These are phyloP conservation scores for Alternaria sp. DNA, from an alignment of 2,329 filamentous ascomycete species.

Conservation along the genomic window DNA sequence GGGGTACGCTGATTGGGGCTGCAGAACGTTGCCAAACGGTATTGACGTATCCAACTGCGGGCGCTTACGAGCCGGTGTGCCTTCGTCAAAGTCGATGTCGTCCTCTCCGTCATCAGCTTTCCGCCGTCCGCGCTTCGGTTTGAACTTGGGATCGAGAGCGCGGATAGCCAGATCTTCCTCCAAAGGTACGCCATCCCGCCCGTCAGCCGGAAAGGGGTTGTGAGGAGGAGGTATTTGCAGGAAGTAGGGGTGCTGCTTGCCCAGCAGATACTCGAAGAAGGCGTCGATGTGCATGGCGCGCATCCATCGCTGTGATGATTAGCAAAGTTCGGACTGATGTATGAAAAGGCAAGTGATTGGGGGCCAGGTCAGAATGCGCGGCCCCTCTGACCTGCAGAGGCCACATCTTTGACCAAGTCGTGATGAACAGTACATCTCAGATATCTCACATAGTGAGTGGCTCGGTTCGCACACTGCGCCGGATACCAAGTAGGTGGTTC, in stretches of 20 bases:
- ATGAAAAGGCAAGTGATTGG: background rate
- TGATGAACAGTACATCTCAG: background rate
- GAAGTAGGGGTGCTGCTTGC: conserved; percentile 80
- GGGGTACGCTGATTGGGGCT: conserved; percentile 58
- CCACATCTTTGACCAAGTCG: background rate
- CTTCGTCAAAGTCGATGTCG: conserved; percentile 60
- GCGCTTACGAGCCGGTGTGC: conserved; percentile 59
- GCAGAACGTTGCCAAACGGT: conserved; percentile 44
- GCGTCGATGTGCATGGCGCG: conserved; percentile 94
- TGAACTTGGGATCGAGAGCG: conserved; percentile 78
- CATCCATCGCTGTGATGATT: conserved; percentile 78
- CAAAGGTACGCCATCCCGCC: conserved; percentile 79
- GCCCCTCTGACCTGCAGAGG: conserved; percentile 1
- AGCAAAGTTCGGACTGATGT: conserved; percentile 1
- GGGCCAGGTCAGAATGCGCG: background rate
- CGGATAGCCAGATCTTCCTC: conserved; percentile 90
- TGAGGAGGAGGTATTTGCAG: conserved; percentile 72
- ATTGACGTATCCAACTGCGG: conserved; percentile 65
- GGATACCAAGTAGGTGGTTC: conserved; percentile 4
- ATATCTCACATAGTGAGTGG: conserved; percentile 1
- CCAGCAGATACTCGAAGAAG: conserved; percentile 89
- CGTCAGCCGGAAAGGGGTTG: conserved; percentile 67
- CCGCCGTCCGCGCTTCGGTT: conserved; percentile 67
- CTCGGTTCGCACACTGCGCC: conserved; percentile 5
- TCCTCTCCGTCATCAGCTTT: conserved; percentile 64